phyloP scores from a whole-genome alignment of 345 rosid species.

The Theobroma cacao region DNA sequence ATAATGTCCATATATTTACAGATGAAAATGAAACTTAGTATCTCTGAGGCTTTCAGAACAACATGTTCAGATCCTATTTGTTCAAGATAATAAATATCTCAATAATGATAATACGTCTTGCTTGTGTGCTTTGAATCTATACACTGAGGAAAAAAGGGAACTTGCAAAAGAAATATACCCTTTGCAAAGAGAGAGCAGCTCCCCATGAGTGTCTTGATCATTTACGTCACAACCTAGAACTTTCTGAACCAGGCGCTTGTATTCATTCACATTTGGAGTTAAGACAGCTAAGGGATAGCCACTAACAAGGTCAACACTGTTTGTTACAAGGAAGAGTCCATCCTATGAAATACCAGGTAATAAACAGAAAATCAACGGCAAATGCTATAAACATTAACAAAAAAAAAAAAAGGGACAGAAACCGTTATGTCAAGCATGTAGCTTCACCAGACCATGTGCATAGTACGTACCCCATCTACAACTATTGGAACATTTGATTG shows the following conservation, averaged over 20 bases:
- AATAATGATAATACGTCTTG: not conserved
- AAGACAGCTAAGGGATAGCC: slow-evolving; percentile 77
- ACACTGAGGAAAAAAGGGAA: not conserved
- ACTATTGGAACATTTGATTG: slow-evolving; percentile 69
- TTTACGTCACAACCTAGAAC: slow-evolving; percentile 64
- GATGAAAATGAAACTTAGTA: not conserved
- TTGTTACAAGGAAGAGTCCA: slow-evolving; percentile 86
- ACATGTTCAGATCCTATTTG: not conserved
- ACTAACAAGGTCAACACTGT: slow-evolving; percentile 62
- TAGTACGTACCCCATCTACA: slow-evolving; percentile 72
- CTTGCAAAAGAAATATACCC: slow-evolving; percentile 35
- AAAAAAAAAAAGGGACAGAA: not conserved
- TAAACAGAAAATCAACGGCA: slow-evolving; percentile 1
- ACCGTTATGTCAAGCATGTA: not conserved
- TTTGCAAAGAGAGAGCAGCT: slow-evolving; percentile 65
- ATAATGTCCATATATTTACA: not conserved
- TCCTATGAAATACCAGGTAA: slow-evolving; percentile 44
- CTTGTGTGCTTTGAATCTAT: not conserved
- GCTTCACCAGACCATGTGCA: slow-evolving; percentile 4
- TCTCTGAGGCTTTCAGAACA: not conserved
- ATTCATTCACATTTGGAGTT: slow-evolving; percentile 90
- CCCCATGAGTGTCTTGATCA: slow-evolving; percentile 53
- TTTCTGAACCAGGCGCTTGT: slow-evolving; percentile 82
- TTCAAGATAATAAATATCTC: not conserved
- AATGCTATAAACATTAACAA: not conserved